Percentiles rank a stretch among this genome's conserved stretches.
Conservation (phyloP, 495 filamentous ascomycete species). For the Pyrenopolyporus hunteri region DNA sequence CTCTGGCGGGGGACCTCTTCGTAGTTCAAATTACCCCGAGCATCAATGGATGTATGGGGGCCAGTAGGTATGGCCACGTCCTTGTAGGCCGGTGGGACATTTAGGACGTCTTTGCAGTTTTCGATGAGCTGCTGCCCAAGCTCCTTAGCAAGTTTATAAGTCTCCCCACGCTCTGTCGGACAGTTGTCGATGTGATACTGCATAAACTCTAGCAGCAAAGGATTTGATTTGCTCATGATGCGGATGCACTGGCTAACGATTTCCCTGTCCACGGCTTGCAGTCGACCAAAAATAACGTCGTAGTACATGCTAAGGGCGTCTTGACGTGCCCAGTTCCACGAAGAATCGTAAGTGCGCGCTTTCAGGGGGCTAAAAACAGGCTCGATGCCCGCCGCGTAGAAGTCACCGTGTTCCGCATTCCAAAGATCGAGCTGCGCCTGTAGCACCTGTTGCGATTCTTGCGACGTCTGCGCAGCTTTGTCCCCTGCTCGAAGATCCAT, state of each 20-base stretch:
- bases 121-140: constrained; percentile 95
- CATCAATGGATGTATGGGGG: constrained; percentile 87
- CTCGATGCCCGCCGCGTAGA: constrained; percentile 93
- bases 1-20: constrained; percentile 86
- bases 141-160: constrained; percentile 94
- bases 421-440: constrained; percentile 94
- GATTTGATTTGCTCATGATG: constrained; percentile 99
- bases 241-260: constrained; percentile 98
- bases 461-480: constrained; percentile 83
- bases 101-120: constrained; percentile 93
- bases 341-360: constrained; percentile 95
- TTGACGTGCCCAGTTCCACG: constrained; percentile 99
- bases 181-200: constrained; percentile 99
- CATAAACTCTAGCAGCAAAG: constrained; percentile 96
- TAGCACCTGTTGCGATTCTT: constrained; percentile 81
- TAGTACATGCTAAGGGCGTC: constrained; percentile 99
- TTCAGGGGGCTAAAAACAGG: constrained; percentile 92
- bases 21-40: constrained; percentile 86
- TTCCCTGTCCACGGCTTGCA: constrained; percentile 92
- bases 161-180: constrained; percentile 94
- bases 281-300: constrained; percentile 96
- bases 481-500: constrained; percentile 94
- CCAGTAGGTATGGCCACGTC: constrained; percentile 92
- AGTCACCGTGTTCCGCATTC: constrained; percentile 93
- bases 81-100: constrained; percentile 85